These are phyloP conservation scores for Pyrrhoderma lamaoense DNA, from an alignment of 1,284 basidiomycete genomes.

Conservation along the genomic window DNA sequence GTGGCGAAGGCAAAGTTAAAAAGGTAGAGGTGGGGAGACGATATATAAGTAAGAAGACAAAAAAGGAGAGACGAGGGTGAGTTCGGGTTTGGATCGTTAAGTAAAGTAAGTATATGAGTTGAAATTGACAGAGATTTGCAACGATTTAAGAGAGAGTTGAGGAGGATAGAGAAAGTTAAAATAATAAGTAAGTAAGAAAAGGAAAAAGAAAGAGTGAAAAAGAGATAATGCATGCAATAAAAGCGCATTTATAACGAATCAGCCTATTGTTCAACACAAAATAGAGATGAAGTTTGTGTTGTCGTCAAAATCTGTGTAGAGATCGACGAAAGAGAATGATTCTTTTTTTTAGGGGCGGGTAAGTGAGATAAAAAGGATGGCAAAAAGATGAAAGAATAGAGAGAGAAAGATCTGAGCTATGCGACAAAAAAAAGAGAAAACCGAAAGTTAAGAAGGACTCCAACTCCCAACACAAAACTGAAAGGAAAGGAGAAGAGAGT, in stretches of 20 bases:
- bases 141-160: background rate
- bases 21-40: no score
- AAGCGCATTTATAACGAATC: no score
- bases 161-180: background rate
- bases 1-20: no score
- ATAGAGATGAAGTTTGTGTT: no score
- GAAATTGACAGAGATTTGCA: background rate
- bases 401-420: constrained; percentile 1
- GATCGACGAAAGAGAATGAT: no score
- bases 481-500: no score
- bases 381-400: constrained; percentile 5
- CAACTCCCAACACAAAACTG: background rate
- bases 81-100: no score
- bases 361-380: background rate
- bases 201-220: background rate
- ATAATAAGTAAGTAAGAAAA: background rate
- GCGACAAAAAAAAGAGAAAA: background rate
- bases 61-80: no score
- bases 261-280: no score
- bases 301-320: no score
- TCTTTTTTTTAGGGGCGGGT: no score
- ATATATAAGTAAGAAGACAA: no score
- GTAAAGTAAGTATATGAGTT: background rate
- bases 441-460: background rate
- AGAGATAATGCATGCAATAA: background rate